Conservation (phyloP, 177 flowering plant species). For the Tripterygium wilfordii region DNA sequence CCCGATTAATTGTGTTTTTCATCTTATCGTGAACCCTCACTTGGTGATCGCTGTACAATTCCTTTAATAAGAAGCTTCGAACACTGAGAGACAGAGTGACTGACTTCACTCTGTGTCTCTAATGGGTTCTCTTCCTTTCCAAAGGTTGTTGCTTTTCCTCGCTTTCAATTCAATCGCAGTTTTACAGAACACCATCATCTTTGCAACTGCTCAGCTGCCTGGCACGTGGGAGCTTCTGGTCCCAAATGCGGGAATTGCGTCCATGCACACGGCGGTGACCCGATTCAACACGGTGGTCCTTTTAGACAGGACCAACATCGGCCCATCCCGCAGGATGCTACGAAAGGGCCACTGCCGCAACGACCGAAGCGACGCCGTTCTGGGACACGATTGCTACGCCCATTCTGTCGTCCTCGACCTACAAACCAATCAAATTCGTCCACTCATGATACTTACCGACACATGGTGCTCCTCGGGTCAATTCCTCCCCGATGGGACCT, state of each 20-base stretch:
- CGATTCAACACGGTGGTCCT: slow-evolving; percentile 66
- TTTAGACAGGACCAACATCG: slow-evolving; percentile 73
- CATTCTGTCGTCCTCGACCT: slow-evolving; percentile 76
- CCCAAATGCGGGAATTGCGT: slow-evolving; percentile 56
- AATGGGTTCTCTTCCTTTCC: background rate
- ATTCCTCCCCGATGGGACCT: slow-evolving; percentile 80
- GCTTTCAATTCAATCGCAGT: background rate
- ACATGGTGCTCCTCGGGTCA: slow-evolving; percentile 99
- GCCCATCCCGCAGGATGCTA: slow-evolving; percentile 42
- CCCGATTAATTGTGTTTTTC: too few relatives aligned
- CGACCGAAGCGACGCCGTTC: slow-evolving; percentile 34
- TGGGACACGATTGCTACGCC: slow-evolving; percentile 71
- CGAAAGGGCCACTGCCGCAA: slow-evolving; percentile 43
- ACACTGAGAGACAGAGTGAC: too few relatives aligned
- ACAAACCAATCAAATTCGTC: slow-evolving; percentile 51
- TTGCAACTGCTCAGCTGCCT: slow-evolving; percentile 37
- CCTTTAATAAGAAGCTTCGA: too few relatives aligned
- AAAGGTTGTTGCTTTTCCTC: background rate
- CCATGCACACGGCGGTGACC: slow-evolving; percentile 86
- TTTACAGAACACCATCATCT: background rate
- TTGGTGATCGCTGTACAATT: too few relatives aligned
- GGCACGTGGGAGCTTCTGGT: slow-evolving; percentile 67
- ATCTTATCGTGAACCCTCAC: too few relatives aligned
- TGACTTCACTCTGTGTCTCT: too few relatives aligned
- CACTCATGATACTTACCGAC: slow-evolving; percentile 76